These are phyloP conservation scores for Gyromitra esculenta DNA, from an alignment of 2,329 filamentous ascomycete species.

Conservation along the genomic window DNA sequence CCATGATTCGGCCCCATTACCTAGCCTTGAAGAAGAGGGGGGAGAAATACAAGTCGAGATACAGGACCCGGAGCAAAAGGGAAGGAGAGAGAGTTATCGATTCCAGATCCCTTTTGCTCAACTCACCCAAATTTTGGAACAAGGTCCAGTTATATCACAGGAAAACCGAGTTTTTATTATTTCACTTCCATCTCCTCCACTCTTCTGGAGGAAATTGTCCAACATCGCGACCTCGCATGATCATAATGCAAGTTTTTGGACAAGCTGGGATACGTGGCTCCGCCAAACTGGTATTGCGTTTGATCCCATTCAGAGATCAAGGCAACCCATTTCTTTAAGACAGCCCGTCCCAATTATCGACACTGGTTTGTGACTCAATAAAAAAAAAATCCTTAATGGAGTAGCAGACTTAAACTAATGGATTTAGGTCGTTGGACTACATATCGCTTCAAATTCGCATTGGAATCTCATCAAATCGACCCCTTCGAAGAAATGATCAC, in stretches of 20 bases:
- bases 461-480: slow-evolving; percentile 57
- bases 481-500: slow-evolving; percentile 63
- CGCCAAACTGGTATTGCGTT: slow-evolving; percentile 72
- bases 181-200: slow-evolving; percentile 63
- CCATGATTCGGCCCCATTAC: slow-evolving; percentile 50
- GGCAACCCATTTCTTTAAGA: slow-evolving; percentile 63
- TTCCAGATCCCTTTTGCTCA: slow-evolving; percentile 61
- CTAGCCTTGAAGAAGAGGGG: slow-evolving; percentile 31
- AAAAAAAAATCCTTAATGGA: neutral
- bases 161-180: slow-evolving; percentile 63
- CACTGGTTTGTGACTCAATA: slow-evolving; percentile 63
- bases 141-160: slow-evolving; percentile 56
- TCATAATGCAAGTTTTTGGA: slow-evolving; percentile 64
- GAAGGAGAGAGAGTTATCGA: slow-evolving; percentile 57
- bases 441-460: slow-evolving; percentile 64
- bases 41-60: slow-evolving; percentile 10
- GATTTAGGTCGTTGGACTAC: slow-evolving; percentile 69
- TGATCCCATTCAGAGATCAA: slow-evolving; percentile 60
- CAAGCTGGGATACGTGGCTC: slow-evolving; percentile 68
- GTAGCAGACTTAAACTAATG: slow-evolving; percentile 60
- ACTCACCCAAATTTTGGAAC: slow-evolving; percentile 62
- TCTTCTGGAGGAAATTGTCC: slow-evolving; percentile 59
- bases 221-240: slow-evolving; percentile 62
- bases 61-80: slow-evolving; percentile 13
- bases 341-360: slow-evolving; percentile 68